phyloP scores from a whole-genome alignment of 148 eudicot species.

The Spergularia bocconei region DNA sequence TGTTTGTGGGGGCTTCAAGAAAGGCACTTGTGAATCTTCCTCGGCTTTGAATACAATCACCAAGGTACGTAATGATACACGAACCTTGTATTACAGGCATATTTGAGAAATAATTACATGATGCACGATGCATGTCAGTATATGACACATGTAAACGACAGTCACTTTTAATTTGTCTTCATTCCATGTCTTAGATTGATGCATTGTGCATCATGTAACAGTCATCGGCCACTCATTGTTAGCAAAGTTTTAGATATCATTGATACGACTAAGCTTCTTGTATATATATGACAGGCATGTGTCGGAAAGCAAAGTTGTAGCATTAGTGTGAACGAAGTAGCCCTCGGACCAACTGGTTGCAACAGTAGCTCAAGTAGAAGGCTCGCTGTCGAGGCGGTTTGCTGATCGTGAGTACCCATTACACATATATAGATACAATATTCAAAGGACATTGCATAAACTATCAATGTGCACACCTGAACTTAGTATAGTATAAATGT shows the following conservation, averaged over 20 bases:
- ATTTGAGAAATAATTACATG: too few relatives aligned
- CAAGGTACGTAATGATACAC: background rate
- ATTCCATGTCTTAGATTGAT: too few relatives aligned
- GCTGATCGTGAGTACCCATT: conserved; percentile 16
- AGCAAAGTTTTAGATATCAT: too few relatives aligned
- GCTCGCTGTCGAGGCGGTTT: conserved; percentile 32
- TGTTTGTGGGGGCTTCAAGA: conserved; percentile 17
- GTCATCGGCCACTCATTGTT: too few relatives aligned
- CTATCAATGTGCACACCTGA: background rate
- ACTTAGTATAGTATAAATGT: too few relatives aligned
- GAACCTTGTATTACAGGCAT: too few relatives aligned
- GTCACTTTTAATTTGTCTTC: too few relatives aligned
- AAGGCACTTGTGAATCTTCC: conserved; percentile 20
- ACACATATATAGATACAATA: background rate
- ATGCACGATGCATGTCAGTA: too few relatives aligned
- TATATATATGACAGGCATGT: conserved; percentile 12
- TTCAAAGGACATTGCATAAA: background rate
- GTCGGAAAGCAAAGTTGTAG: conserved; percentile 28
- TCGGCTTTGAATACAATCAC: background rate
- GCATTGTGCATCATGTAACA: too few relatives aligned
- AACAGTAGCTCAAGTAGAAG: conserved; percentile 5
- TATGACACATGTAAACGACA: too few relatives aligned
- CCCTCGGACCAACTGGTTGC: conserved; percentile 25
- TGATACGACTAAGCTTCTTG: background rate
- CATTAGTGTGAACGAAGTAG: conserved; percentile 29